phyloP scores from a whole-genome alignment of 225 moss, liverwort and hornwort genomes.

The Pleurozium schreberi region DNA sequence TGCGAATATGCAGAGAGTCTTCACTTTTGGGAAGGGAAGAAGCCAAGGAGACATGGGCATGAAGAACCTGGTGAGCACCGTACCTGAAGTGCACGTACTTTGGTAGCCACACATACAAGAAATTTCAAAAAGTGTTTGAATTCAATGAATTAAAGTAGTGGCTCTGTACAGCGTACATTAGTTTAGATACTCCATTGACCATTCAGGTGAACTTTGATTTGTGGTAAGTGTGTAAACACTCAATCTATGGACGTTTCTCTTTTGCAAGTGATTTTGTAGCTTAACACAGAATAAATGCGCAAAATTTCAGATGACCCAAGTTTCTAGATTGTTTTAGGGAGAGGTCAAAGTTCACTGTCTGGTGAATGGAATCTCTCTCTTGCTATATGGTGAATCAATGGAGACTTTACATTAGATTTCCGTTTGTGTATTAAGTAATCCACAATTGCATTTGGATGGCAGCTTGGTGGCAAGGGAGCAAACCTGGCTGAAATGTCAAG shows the following conservation, averaged over 20 bases:
- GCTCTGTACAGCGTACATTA: neutral
- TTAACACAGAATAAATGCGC: neutral
- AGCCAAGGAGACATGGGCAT: conserved; percentile 84
- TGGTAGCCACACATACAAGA: neutral
- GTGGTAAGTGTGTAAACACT: neutral
- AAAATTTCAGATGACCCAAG: neutral
- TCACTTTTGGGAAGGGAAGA: conserved; percentile 75
- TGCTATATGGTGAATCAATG: neutral
- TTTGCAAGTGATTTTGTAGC: neutral
- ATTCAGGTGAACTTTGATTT: neutral
- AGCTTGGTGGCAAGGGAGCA: conserved; percentile 96
- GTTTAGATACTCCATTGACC: neutral
- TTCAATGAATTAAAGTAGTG: neutral
- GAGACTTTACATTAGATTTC: neutral
- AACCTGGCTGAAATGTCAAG: conserved; percentile 93
- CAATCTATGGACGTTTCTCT: neutral
- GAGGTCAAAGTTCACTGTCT: neutral
- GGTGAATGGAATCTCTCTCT: neutral
- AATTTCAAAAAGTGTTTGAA: neutral
- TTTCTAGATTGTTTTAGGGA: neutral
- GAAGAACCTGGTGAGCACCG: conserved; percentile 58
- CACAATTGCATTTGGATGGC: neutral
- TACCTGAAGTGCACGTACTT: neutral
- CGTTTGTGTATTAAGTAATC: neutral
- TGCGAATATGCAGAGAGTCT: conserved; percentile 68